Conservation (phyloP, 2,329 filamentous ascomycete genomes). For the Aspergillus puulaauensis region DNA sequence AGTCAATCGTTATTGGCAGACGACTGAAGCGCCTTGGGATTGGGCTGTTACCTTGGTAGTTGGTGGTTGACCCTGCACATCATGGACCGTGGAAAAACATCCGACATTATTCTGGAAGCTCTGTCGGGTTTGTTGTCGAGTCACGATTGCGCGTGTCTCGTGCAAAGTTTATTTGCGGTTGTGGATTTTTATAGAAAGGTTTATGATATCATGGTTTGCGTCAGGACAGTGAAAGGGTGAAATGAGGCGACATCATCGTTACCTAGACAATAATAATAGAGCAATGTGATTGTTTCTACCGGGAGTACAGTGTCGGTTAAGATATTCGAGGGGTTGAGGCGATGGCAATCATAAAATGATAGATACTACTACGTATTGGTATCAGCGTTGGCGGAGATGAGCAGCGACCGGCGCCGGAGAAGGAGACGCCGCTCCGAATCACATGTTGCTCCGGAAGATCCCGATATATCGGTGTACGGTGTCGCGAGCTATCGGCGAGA, state of each 20-base stretch:
- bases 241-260: not conserved
- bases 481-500: not conserved
- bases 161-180: not conserved
- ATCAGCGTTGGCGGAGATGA: too few relatives aligned
- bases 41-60: not conserved
- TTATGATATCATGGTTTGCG: conserved; percentile 22
- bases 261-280: not conserved
- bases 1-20: not conserved
- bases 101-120: not conserved
- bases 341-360: too few relatives aligned
- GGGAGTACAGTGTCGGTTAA: too few relatives aligned
- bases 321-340: too few relatives aligned
- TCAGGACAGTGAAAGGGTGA: conserved; percentile 9
- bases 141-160: not conserved
- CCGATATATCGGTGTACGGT: not conserved
- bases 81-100: not conserved
- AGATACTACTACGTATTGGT: too few relatives aligned
- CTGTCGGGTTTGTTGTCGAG: not conserved
- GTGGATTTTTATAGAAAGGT: conserved; percentile 1
- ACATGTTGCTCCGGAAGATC: conserved; percentile 3
- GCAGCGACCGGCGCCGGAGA: not conserved
- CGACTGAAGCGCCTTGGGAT: not conserved
- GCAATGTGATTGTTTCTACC: not conserved
- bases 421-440: not conserved
- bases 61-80: not conserved